A percentile compares a stretch with the other conserved stretches of the same genome.
These are phyloP conservation scores for Globisporangium camurandrum DNA, from an alignment of 352 stramenopile genomes.

Conservation along the genomic window DNA sequence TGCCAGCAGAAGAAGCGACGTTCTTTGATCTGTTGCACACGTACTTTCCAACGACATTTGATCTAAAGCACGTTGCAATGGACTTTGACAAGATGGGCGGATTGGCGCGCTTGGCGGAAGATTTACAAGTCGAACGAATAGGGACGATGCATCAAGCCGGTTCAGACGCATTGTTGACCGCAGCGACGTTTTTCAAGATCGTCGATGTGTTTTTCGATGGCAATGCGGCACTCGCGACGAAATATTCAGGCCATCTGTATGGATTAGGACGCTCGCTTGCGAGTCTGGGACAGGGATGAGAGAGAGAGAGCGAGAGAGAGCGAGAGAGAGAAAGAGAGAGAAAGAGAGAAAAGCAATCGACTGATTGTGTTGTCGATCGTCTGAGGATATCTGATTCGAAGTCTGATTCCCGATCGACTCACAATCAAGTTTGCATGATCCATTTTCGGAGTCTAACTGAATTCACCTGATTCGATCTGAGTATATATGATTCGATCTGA, in stretches of 20 bases:
- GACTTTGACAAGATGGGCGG: slow-evolving; percentile 97
- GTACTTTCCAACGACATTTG: slow-evolving; percentile 98
- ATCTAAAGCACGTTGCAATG: slow-evolving; percentile 99
- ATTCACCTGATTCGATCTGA: no score
- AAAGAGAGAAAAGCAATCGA: no score
- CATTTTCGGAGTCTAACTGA: no score
- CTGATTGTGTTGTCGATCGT: no score
- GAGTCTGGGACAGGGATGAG: slow-evolving; percentile 29
- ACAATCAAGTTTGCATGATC: no score
- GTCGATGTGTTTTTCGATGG: slow-evolving; percentile 84
- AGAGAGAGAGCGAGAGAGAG: no score
- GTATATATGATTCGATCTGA: no score
- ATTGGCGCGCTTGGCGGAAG: slow-evolving; percentile 94
- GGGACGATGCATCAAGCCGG: slow-evolving; percentile 99
- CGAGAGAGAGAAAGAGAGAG: no score
- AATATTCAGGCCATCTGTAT: slow-evolving; percentile 85
- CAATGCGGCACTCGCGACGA: slow-evolving; percentile 74
- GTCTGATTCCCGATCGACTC: no score
- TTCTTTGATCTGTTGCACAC: slow-evolving; percentile 98
- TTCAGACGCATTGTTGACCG: slow-evolving; percentile 96
- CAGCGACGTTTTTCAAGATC: slow-evolving; percentile 90
- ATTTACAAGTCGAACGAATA: slow-evolving; percentile 96
- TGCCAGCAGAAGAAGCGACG: slow-evolving; percentile 84
- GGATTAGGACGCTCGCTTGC: slow-evolving; percentile 64
- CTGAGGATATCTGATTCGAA: no score